phyloP scores from a whole-genome alignment of 495 filamentous ascomycete species.

The Podospora anserina region DNA sequence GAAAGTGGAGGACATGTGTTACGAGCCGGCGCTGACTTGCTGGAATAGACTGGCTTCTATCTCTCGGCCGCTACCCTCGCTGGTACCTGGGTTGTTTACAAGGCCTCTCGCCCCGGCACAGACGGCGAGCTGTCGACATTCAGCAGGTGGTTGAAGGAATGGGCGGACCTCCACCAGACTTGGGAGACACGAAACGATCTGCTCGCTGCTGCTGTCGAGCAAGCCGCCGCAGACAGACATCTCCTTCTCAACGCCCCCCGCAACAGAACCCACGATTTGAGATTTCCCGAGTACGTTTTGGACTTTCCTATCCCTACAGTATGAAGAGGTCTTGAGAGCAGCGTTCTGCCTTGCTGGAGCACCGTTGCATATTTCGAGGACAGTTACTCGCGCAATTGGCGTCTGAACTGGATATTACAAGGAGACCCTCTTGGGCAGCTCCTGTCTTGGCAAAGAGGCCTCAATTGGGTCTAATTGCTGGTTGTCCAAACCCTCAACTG shows the following conservation, averaged over 20 bases:
- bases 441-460: not conserved
- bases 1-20: not conserved
- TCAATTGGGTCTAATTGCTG: not conserved
- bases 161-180: conserved; percentile 37
- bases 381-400: not conserved
- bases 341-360: not conserved
- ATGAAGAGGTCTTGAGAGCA: not conserved
- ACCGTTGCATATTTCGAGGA: not conserved
- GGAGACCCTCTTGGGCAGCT: not conserved
- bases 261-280: conserved; percentile 41
- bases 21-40: conserved; percentile 16
- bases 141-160: conserved; percentile 33
- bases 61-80: conserved; percentile 36
- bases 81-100: conserved; percentile 36
- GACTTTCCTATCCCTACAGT: not conserved
- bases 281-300: conserved; percentile 47
- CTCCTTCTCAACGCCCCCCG: conserved; percentile 35
- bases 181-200: conserved; percentile 43
- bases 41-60: conserved; percentile 39
- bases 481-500: not conserved
- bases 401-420: not conserved
- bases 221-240: conserved; percentile 51
- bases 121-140: conserved; percentile 42
- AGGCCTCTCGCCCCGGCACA: conserved; percentile 39
- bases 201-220: conserved; percentile 40